A percentile compares a stretch with the other conserved stretches of the same genome.
Conservation (phyloP, 2,329 filamentous ascomycete species). For the Colletotrichum tanaceti region DNA sequence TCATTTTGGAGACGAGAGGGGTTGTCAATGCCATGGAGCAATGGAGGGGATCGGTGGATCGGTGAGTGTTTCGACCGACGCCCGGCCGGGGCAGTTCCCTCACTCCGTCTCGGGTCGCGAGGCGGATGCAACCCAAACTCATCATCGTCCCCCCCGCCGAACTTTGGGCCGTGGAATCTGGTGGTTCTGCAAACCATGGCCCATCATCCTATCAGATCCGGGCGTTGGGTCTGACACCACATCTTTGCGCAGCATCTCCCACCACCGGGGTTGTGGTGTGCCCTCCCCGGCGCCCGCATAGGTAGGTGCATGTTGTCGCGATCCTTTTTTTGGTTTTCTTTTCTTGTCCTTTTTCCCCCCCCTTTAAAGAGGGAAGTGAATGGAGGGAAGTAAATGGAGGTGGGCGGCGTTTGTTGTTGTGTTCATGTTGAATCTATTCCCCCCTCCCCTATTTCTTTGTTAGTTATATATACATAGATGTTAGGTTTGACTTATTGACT, state of each 20-base stretch:
- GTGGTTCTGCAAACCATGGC: slow-evolving; percentile 22
- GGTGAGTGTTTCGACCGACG: not conserved
- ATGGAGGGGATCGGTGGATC: not conserved
- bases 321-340: not conserved
- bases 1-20: not conserved
- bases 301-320: slow-evolving; percentile 19
- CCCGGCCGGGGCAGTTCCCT: not conserved
- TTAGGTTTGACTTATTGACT: slow-evolving; percentile 9
- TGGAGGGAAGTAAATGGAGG: too few relatives aligned
- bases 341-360: too few relatives aligned
- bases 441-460: too few relatives aligned
- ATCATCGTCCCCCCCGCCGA: slow-evolving; percentile 6
- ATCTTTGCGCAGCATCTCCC: slow-evolving; percentile 21
- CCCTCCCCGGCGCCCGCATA: slow-evolving; percentile 16
- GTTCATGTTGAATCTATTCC: not conserved
- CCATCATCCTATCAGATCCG: slow-evolving; percentile 23
- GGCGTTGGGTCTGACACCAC: slow-evolving; percentile 9
- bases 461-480: too few relatives aligned
- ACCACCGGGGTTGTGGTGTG: slow-evolving; percentile 7
- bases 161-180: slow-evolving; percentile 5
- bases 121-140: slow-evolving; percentile 25
- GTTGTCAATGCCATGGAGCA: not conserved
- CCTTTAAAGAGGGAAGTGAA: too few relatives aligned
- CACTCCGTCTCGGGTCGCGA: not conserved
- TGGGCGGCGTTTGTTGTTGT: not conserved